These are phyloP conservation scores for Saturnispora gosingensis DNA, from an alignment of 805 yeast species.

Conservation along the genomic window DNA sequence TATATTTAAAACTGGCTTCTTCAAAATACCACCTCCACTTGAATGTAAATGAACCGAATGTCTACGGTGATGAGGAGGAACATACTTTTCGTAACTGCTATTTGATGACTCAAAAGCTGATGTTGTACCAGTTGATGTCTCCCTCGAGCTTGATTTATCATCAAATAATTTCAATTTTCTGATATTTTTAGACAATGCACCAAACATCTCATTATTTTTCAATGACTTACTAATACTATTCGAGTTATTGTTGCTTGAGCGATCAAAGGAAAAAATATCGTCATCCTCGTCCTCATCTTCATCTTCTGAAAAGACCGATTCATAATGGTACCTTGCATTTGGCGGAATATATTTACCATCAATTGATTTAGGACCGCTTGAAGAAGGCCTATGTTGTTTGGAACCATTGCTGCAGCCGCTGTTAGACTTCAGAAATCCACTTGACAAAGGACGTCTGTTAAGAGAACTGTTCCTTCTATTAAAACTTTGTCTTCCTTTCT, in stretches of 20 bases:
- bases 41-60: conserved; percentile 23
- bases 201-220: not conserved
- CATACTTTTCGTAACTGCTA: conserved; percentile 26
- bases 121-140: conserved; percentile 21
- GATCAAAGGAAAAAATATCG: conserved; percentile 33
- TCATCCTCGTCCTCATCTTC: conserved; percentile 15
- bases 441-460: not conserved
- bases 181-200: not conserved
- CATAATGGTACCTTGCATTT: conserved; percentile 42
- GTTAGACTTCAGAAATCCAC: not conserved
- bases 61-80: conserved; percentile 48
- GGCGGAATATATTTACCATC: conserved; percentile 64
- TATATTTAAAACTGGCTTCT: conserved; percentile 8
- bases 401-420: not conserved
- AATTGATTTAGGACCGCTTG: conserved; percentile 7
- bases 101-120: conserved; percentile 22
- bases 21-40: conserved; percentile 15
- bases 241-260: conserved; percentile 6
- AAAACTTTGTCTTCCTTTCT: conserved; percentile 12
- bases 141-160: conserved; percentile 17
- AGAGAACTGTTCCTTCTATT: conserved; percentile 5
- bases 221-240: conserved; percentile 7
- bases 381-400: conserved; percentile 1
- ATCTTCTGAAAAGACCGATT: conserved; percentile 9
- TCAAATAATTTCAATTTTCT: conserved; percentile 8